phyloP scores from a whole-genome alignment of 1,284 basidiomycete genomes.

The Cryptococcus hybrid region DNA sequence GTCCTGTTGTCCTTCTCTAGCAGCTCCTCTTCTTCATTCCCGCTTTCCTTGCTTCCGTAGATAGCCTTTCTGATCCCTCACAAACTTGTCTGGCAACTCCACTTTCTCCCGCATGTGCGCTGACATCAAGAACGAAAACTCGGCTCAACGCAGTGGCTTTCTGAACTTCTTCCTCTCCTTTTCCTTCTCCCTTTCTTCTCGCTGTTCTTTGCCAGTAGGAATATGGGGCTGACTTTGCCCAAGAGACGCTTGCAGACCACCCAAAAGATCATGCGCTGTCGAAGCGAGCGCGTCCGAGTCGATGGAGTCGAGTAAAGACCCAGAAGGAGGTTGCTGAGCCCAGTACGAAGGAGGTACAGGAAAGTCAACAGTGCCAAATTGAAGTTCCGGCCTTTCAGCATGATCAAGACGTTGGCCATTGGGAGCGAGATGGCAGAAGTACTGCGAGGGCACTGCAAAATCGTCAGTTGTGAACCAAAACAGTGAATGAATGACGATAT shows the following conservation, averaged over 20 bases:
- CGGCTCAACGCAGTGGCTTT: slow-evolving; percentile 69
- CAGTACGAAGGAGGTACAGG: slow-evolving; percentile 82
- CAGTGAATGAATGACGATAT: slow-evolving; percentile 19
- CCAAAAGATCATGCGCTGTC: slow-evolving; percentile 44
- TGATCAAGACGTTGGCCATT: slow-evolving; percentile 81
- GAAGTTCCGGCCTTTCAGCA: slow-evolving; percentile 78
- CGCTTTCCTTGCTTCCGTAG: slow-evolving; percentile 62
- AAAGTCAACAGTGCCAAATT: slow-evolving; percentile 91
- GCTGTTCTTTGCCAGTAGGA: slow-evolving; percentile 12
- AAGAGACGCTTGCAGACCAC: slow-evolving; percentile 40
- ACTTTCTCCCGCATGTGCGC: slow-evolving; percentile 64
- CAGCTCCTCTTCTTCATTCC: slow-evolving; percentile 44
- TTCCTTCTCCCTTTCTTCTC: slow-evolving; percentile 30
- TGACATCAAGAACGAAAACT: slow-evolving; percentile 89
- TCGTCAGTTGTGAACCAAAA: neutral
- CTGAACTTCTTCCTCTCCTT: slow-evolving; percentile 49
- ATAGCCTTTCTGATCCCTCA: slow-evolving; percentile 63
- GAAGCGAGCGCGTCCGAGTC: slow-evolving; percentile 40
- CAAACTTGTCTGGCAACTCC: slow-evolving; percentile 75
- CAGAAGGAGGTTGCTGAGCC: slow-evolving; percentile 60
- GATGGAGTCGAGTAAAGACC: slow-evolving; percentile 53
- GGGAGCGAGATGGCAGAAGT: slow-evolving; percentile 82
- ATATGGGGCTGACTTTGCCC: slow-evolving; percentile 25
- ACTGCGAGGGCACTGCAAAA: slow-evolving; percentile 66
- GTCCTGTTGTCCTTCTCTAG: slow-evolving; percentile 47